These are phyloP conservation scores for Elongisporangium undulatum DNA, from an alignment of 352 stramenopile species.

Conservation along the genomic window DNA sequence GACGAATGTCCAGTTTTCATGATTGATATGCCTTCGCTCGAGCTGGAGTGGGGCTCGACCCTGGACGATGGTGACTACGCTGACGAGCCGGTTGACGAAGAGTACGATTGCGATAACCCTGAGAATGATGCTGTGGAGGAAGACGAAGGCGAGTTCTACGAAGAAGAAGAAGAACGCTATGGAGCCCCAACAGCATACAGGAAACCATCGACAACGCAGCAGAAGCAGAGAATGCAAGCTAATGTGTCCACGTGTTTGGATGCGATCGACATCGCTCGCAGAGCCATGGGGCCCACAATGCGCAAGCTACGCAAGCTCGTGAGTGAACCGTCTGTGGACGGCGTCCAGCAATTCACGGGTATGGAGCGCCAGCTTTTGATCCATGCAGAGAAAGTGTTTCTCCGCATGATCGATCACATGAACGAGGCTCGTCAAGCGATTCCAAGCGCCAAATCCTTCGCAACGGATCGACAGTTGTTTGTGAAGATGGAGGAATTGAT, in stretches of 20 bases:
- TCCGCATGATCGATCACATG: constrained; percentile 14
- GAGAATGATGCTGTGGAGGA: constrained; percentile 1
- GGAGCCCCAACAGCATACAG: neutral
- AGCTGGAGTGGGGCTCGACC: constrained; percentile 7
- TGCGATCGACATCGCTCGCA: constrained; percentile 38
- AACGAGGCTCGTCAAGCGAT: constrained; percentile 10
- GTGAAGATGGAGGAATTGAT: constrained; percentile 37
- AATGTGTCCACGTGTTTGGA: constrained; percentile 32
- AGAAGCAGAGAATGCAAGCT: constrained; percentile 7
- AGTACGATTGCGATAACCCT: constrained; percentile 7
- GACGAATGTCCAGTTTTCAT: constrained; percentile 2
- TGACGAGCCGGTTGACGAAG: neutral
- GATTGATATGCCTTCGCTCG: constrained; percentile 9
- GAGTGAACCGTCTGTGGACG: neutral
- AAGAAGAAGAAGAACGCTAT: neutral
- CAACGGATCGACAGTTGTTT: constrained; percentile 6
- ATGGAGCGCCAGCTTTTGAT: constrained; percentile 32
- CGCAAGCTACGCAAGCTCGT: constrained; percentile 12
- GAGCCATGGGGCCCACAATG: constrained; percentile 29
- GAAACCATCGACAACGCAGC: neutral
- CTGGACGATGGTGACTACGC: constrained; percentile 2
- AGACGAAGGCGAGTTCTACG: neutral
- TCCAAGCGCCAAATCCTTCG: neutral
- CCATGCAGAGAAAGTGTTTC: constrained; percentile 24
- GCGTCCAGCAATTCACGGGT: constrained; percentile 6